Base-by-base conservation (phyloP, 208 protist species). In the Crithidia expoeki region DNA sequence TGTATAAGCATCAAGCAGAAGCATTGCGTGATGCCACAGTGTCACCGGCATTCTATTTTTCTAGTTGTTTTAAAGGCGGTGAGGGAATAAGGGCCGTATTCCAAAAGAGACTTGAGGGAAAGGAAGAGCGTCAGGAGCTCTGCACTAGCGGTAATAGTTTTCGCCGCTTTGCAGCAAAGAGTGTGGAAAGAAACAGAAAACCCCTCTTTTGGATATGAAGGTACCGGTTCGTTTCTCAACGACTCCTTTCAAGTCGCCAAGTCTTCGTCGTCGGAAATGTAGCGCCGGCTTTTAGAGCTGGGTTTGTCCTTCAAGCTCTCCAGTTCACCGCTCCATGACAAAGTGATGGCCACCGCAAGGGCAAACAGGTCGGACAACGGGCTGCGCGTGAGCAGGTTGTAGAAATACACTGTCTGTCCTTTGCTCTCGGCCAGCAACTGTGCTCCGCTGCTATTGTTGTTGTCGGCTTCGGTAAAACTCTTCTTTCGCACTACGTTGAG, bases 311-410 rank as follows among this genome's bases (percentile, higher is more conserved):
- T 60, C 34, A 50, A 23, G n/a, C 55, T 23, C 14, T 63, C 65
- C 19, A 58, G 69, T 36, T 72, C 72, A 10, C 57, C 58, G 50
- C 72, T 78, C 85, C 85, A 88, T 55, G 81, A 61, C 28, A 76
- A 66, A n/a, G 69, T 83, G 40, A 90, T 75, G 4, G 82, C 85
- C 14, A 85, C 65, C 16, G 76, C 52, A 3, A 90, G 68, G 9
- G 80, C 79, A 60, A 90, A 90, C 61, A 90, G 60, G 21, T 83
- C 81, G 4, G 72, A 44, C 0, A 76, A 28, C 27, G 76, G 65
- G 46, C 58, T 79, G 14, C 63, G 34, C 1, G 82, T 70, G 38
- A 88, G 73, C 6, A 76, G 25, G 27, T 78, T 68, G 62, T 84
- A 83, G 27, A 81, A 85, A 40, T 44, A 68, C 30, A 88, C 67